Evolutionary conservation across 2,329 filamentous ascomycete species (phyloP).

Genomic region (Leptographium lundbergii): DNA sequence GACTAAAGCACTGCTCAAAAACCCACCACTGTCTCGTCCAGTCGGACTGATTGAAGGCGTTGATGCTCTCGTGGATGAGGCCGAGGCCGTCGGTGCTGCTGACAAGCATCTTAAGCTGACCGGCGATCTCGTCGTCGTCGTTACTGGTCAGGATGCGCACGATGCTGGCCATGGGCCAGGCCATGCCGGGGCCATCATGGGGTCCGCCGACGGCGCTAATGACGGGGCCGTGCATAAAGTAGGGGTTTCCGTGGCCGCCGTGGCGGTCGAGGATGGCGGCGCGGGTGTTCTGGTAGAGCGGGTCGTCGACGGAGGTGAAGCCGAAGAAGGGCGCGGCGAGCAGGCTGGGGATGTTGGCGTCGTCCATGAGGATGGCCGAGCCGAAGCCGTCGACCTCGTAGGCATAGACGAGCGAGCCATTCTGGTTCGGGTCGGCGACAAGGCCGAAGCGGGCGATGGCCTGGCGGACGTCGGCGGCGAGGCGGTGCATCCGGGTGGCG

Average conservation of each 20-base stretch:
- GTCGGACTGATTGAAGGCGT: conserved; percentile 42
- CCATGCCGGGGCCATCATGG: conserved; percentile 49
- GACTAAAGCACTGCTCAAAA: background rate
- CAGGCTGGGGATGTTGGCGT: conserved; percentile 53
- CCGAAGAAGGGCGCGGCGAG: conserved; percentile 49
- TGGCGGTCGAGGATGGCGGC: conserved; percentile 49
- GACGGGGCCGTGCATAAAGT: conserved; percentile 45
- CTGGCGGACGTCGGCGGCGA: conserved; percentile 36
- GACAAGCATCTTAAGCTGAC: conserved; percentile 50
- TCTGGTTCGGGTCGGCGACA: conserved; percentile 21
- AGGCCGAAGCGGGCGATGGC: conserved; percentile 29
- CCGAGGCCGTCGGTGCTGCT: conserved; percentile 60
- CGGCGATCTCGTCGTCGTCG: conserved; percentile 59
- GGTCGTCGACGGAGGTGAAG: conserved; percentile 42
- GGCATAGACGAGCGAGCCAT: conserved; percentile 46
- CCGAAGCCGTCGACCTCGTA: conserved; percentile 64
- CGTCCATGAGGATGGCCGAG: conserved; percentile 47
- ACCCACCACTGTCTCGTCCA: conserved; percentile 33
- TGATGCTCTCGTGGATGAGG: conserved; percentile 68
- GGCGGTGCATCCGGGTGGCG: conserved; percentile 36
- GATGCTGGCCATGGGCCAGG: conserved; percentile 81
- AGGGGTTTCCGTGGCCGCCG: conserved; percentile 53
- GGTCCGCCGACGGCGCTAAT: conserved; percentile 39
- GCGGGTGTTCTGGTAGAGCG: conserved; percentile 61
- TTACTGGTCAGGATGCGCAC: conserved; percentile 68